Conservation (phyloP, 1,139 yeast genomes). For the Pichia sp. region DNA sequence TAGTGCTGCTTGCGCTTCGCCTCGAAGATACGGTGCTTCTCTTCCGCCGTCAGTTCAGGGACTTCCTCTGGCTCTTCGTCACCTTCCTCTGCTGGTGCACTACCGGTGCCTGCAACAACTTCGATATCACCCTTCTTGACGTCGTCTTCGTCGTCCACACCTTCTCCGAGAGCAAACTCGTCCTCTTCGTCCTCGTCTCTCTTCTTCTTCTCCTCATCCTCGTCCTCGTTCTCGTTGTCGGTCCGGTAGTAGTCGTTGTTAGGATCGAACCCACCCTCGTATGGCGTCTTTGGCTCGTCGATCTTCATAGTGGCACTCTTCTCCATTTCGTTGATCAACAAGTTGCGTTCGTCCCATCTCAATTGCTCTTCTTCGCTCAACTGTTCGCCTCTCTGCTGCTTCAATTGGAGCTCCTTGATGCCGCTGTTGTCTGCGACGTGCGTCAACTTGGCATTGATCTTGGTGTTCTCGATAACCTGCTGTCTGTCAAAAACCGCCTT, state of each 20-base stretch:
- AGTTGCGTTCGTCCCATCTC: conserved; percentile 74
- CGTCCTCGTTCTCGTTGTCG: conserved; percentile 62
- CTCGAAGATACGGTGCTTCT: conserved; percentile 67
- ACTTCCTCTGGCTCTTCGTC: too few relatives aligned
- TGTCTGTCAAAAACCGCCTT: conserved; percentile 36
- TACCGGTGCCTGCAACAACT: conserved; percentile 19
- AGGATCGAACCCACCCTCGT: conserved; percentile 89
- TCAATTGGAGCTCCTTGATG: conserved; percentile 16
- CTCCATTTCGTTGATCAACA: conserved; percentile 65
- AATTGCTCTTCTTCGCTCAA: conserved; percentile 38
- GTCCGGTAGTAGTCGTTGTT: conserved; percentile 76
- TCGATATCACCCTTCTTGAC: conserved; percentile 4
- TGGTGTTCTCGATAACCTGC: conserved; percentile 47
- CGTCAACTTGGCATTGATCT: conserved; percentile 36
- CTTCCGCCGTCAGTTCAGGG: conserved; percentile 52
- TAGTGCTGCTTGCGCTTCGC: conserved; percentile 77
- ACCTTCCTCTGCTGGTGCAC: conserved; percentile 18
- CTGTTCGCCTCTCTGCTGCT: conserved; percentile 6
- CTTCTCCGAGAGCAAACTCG: conserved; percentile 28
- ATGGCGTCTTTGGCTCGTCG: conserved; percentile 97
- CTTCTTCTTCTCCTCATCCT: conserved; percentile 31
- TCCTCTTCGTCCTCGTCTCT: conserved; percentile 37
- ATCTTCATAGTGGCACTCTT: conserved; percentile 77
- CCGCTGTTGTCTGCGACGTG: conserved; percentile 21
- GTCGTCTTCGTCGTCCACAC: conserved; percentile 45